Percentiles rank a stretch among this genome's conserved stretches.
Conservation (phyloP, 345 rosid genomes). For the Linum tenue region DNA sequence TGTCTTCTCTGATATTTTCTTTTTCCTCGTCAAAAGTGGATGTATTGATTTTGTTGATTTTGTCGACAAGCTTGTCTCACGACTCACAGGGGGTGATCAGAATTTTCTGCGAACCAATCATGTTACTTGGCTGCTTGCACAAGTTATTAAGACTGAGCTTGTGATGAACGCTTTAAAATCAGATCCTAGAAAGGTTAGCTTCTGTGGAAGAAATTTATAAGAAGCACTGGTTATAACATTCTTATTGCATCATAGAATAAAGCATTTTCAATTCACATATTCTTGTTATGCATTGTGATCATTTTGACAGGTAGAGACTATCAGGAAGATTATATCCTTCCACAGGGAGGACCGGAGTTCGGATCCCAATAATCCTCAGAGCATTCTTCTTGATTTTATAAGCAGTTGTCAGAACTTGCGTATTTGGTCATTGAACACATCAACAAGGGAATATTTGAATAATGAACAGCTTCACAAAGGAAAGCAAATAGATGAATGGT, state of each 20-base stretch:
- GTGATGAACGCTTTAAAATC: conserved; percentile 68
- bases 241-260: not conserved
- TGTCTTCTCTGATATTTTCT: conserved; percentile 86
- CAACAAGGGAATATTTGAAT: conserved; percentile 79
- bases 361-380: conserved; percentile 88
- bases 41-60: conserved; percentile 95
- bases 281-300: conserved; percentile 18
- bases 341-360: conserved; percentile 87
- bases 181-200: conserved; percentile 77
- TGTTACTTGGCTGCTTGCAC: conserved; percentile 92
- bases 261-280: not conserved
- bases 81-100: conserved; percentile 59
- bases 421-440: conserved; percentile 83
- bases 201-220: not conserved
- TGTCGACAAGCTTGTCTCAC: conserved; percentile 79
- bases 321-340: conserved; percentile 77
- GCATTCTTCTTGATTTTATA: conserved; percentile 89
- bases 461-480: conserved; percentile 89
- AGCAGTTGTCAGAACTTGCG: conserved; percentile 95
- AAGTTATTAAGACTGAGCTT: conserved; percentile 73
- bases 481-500: conserved; percentile 98
- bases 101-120: conserved; percentile 91
- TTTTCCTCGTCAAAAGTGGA: conserved; percentile 80
- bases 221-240: not conserved
- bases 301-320: conserved; percentile 73